Evolutionary conservation across 768 basidiomycete genomes (phyloP).

Genomic region (Amanita pseudoporphyria): DNA sequence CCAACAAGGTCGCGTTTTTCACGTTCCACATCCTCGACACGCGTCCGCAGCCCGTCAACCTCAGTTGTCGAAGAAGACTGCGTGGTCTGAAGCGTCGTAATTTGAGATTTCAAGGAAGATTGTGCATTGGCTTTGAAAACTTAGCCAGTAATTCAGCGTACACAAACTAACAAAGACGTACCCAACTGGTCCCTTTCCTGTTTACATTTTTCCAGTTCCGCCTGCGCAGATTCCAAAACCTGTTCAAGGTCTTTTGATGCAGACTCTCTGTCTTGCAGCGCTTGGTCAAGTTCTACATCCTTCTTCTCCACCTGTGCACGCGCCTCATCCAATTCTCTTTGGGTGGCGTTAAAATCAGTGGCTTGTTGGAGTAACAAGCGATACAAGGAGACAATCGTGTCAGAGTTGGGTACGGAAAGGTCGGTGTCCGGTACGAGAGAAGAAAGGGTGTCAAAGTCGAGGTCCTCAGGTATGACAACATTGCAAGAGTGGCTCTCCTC

Average conservation of each 20-base stretch:
- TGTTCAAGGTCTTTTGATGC: slow-evolving; percentile 46
- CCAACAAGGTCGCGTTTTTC: slow-evolving; percentile 87
- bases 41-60: slow-evolving; percentile 44
- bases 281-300: slow-evolving; percentile 80
- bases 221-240: slow-evolving; percentile 39
- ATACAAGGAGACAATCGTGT: slow-evolving; percentile 55
- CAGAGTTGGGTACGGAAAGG: slow-evolving; percentile 45
- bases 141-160: not conserved
- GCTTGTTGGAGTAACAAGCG: slow-evolving; percentile 49
- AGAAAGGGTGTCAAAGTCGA: slow-evolving; percentile 53
- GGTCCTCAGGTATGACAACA: slow-evolving; percentile 52
- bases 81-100: slow-evolving; percentile 46
- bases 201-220: slow-evolving; percentile 47
- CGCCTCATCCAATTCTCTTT: slow-evolving; percentile 60
- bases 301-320: slow-evolving; percentile 60
- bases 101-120: slow-evolving; percentile 39
- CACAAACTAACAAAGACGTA: slow-evolving; percentile 23
- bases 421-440: slow-evolving; percentile 52
- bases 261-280: slow-evolving; percentile 68
- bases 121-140: slow-evolving; percentile 34
- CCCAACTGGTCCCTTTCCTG: slow-evolving; percentile 60
- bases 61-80: slow-evolving; percentile 57
- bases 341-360: slow-evolving; percentile 41
- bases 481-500: slow-evolving; percentile 27
- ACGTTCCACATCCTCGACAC: slow-evolving; percentile 68